phyloP scores from a whole-genome alignment of 768 basidiomycete species.

The Lactarius sanguifluus region DNA sequence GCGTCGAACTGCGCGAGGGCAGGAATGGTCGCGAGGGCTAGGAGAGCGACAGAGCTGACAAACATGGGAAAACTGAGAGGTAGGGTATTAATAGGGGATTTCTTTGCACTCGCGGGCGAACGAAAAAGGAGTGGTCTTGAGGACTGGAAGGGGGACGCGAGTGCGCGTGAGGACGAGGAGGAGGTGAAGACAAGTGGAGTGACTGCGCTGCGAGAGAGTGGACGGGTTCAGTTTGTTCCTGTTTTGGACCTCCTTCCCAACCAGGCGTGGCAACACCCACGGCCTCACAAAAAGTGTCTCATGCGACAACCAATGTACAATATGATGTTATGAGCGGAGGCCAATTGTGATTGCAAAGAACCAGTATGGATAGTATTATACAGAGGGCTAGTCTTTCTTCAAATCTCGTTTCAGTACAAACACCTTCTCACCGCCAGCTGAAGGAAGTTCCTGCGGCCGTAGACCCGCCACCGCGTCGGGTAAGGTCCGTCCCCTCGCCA shows the following conservation, averaged over 20 bases:
- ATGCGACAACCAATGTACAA: too few relatives aligned
- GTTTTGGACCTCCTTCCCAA: conserved; percentile 25
- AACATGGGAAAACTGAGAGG: conserved; percentile 1
- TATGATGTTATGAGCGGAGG: conserved; percentile 21
- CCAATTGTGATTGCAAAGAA: conserved; percentile 1
- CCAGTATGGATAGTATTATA: conserved; percentile 20
- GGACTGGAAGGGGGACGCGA: not conserved
- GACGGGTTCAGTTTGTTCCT: conserved; percentile 25
- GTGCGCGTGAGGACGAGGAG: conserved; percentile 20
- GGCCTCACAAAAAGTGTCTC: too few relatives aligned
- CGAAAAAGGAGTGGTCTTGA: not conserved
- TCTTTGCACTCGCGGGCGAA: not conserved
- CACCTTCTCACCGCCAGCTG: conserved; percentile 66
- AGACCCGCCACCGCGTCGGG: conserved; percentile 56
- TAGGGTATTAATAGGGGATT: not conserved
- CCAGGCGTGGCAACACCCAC: conserved; percentile 4
- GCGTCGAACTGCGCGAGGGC: conserved; percentile 38
- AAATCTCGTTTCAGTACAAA: conserved; percentile 76
- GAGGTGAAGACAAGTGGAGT: conserved; percentile 25
- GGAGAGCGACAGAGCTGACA: conserved; percentile 27
- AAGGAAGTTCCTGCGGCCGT: conserved; percentile 63
- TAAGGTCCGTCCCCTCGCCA: conserved; percentile 63
- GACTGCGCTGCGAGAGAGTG: conserved; percentile 22
- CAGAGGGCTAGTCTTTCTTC: conserved; percentile 66
- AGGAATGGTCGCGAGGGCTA: conserved; percentile 29